These are phyloP conservation scores for Candida tallmaniae DNA, from an alignment of 805 yeast species.

Conservation along the genomic window DNA sequence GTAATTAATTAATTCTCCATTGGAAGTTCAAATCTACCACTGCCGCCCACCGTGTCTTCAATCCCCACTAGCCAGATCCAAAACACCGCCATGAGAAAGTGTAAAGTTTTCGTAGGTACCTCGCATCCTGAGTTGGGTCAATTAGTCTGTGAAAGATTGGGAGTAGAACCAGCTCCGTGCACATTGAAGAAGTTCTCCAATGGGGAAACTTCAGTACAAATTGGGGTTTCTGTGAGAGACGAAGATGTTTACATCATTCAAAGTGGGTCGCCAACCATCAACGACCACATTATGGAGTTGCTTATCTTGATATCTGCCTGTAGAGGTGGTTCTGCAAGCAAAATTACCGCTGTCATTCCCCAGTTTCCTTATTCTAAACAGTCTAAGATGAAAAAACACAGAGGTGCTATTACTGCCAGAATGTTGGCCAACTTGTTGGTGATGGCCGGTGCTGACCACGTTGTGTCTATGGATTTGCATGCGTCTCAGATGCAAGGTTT, in stretches of 20 bases:
- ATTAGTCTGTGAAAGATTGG: slow-evolving; percentile 83
- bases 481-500: slow-evolving; percentile 99
- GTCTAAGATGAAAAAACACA: slow-evolving; percentile 95
- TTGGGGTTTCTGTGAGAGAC: slow-evolving; percentile 92
- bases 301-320: slow-evolving; percentile 92
- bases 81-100: slow-evolving; percentile 71
- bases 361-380: slow-evolving; percentile 97
- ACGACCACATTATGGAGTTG: slow-evolving; percentile 95
- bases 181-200: slow-evolving; percentile 88
- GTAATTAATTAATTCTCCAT: no score
- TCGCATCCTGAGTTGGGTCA: slow-evolving; percentile 95
- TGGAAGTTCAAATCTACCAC: no score
- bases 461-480: slow-evolving; percentile 92
- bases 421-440: slow-evolving; percentile 92
- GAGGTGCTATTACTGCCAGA: slow-evolving; percentile 98
- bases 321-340: slow-evolving; percentile 96
- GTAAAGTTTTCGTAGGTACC: slow-evolving; percentile 93
- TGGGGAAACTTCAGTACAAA: slow-evolving; percentile 96
- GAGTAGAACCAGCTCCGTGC: slow-evolving; percentile 92
- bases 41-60: no score
- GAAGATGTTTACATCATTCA: slow-evolving; percentile 93
- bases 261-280: slow-evolving; percentile 80
- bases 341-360: slow-evolving; percentile 94
- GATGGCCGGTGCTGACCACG: slow-evolving; percentile 99
- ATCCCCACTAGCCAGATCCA: no score